These are phyloP conservation scores for Oldenlandia corymbosa DNA, from an alignment of 257 asterid species.

Conservation along the genomic window DNA sequence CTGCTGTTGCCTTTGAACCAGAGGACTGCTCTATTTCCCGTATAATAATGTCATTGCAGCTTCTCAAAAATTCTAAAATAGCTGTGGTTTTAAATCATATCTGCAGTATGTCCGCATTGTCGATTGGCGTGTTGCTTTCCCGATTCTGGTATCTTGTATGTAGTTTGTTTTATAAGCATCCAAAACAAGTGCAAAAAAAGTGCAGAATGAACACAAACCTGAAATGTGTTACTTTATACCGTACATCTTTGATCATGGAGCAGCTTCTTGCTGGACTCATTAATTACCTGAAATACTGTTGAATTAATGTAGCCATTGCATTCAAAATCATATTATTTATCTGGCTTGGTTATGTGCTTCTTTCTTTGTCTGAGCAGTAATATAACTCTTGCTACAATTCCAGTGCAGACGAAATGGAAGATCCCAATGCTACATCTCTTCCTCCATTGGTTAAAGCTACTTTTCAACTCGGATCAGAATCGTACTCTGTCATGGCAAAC, in stretches of 20 bases:
- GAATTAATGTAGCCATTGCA: neutral
- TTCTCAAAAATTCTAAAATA: neutral
- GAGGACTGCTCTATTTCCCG: neutral
- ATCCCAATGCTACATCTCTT: neutral
- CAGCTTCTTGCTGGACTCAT: neutral
- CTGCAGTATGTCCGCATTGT: neutral
- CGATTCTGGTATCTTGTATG: no score
- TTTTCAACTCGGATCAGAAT: slow-evolving; percentile 75
- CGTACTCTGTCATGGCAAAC: slow-evolving; percentile 41
- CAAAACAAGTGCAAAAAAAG: neutral
- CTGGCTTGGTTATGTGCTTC: neutral
- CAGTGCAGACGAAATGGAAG: slow-evolving; percentile 14
- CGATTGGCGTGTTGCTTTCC: neutral
- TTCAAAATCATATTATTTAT: no score
- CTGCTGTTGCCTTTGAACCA: neutral
- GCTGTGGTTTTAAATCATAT: neutral
- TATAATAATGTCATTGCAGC: neutral
- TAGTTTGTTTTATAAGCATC: neutral
- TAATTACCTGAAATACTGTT: neutral
- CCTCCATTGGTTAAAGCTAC: slow-evolving; percentile 52
- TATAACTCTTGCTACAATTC: slow-evolving; percentile 6
- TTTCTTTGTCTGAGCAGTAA: neutral
- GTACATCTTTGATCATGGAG: neutral
- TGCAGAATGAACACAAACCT: neutral
- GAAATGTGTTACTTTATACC: neutral